Evolutionary conservation across 2,329 filamentous ascomycete species (phyloP), one percentile per base, ranked within the genome.

Genomic region (Claviceps fusiformis): DNA sequence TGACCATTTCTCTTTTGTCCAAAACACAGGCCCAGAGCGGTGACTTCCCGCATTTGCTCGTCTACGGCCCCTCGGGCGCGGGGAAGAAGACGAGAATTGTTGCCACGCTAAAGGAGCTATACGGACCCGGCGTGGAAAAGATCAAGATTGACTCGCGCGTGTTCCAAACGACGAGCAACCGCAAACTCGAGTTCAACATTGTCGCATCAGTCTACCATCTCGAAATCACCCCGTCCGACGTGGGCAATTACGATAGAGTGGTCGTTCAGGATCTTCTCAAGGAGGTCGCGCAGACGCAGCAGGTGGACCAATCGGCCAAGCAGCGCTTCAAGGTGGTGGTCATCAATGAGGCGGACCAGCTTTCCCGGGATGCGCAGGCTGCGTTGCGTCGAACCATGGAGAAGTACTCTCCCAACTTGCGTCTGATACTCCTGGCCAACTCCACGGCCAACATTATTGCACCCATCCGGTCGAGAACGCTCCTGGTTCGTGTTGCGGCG

Each of bases 131-230:
- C 47, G 93, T 95, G n/a, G 95, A 98, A 67, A 97, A 96, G 78
- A 98, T 98, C 78, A 97, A 97, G 75, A 97, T 98, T 72, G 93
- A 98, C 68, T 89, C 90, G 13, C 87, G 93, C 60, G 87, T 96
- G 57, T 98, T 98, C 75, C 91, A 95, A 71, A 97, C 93, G 1
- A 91, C 83, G 27, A 87, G 86, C 66, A 97, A 95, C 71, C 89
- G 93, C 68, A 98, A 98, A 72, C 85, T 98, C 63, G 93, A 98
- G 73, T 98, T 98, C 80, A 98, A 96, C 74, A 95, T 98, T 60
- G 93, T 98, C 54, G 85, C 91, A 48, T 97, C 92, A 0, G 84
- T 96, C 60, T 98, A 98, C 73, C 93, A 98, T 70, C 85, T 98
- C 63, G 93, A 98, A 70, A 98, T 98, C 66, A 98, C 93, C 8